Evolutionary conservation across 2,329 filamentous ascomycete species (phyloP).

Genomic region (Colletotrichum lupini): DNA sequence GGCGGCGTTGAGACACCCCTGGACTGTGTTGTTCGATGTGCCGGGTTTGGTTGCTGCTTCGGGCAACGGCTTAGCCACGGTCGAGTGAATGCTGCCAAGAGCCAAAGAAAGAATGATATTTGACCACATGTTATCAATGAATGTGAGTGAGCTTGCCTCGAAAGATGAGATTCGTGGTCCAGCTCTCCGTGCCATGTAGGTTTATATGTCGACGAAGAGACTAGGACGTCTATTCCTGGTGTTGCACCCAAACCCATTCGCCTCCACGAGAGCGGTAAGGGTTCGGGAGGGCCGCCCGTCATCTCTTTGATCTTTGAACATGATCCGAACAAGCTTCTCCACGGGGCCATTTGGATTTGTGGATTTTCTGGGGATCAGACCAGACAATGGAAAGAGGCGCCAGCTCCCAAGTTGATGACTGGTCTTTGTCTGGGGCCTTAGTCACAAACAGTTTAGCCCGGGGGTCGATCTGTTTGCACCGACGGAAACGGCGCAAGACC

Average conservation of each 20-base stretch:
- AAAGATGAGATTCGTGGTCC: not conserved
- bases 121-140: conserved; percentile 1
- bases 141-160: not conserved
- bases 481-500: no score
- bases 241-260: not conserved
- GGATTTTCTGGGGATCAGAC: not conserved
- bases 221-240: not conserved
- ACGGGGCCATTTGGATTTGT: not conserved
- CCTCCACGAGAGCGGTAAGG: not conserved
- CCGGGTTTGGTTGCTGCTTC: not conserved
- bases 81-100: not conserved
- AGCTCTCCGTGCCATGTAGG: not conserved
- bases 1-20: conserved; percentile 40
- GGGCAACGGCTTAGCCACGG: conserved; percentile 15
- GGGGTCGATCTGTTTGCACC: not conserved
- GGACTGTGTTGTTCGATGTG: conserved; percentile 17
- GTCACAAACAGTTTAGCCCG: not conserved
- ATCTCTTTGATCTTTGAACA: not conserved
- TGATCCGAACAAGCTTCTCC: not conserved
- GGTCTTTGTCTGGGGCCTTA: not conserved
- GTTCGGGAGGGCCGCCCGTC: not conserved
- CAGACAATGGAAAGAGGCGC: not conserved
- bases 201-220: not conserved
- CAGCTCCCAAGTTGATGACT: not conserved
- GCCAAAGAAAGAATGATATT: conserved; percentile 1